Evolutionary conservation across 2,329 filamentous ascomycete species (phyloP).

Genomic region (Fonsecaea pugnacius): DNA sequence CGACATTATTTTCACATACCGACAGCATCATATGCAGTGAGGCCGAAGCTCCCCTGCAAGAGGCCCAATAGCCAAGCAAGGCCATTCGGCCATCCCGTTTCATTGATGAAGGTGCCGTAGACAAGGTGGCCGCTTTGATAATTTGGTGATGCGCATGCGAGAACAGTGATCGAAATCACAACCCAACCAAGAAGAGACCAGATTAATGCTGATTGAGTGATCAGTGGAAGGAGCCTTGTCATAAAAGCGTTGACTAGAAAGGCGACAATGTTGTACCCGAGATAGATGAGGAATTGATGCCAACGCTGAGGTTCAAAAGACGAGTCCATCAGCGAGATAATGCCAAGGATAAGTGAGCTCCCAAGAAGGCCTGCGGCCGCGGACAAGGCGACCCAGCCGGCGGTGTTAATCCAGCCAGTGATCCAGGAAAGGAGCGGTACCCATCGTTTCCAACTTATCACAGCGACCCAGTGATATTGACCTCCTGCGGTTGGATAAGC

Average conservation of each 20-base stretch:
- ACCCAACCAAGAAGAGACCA: conserved; percentile 73
- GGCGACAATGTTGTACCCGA: conserved; percentile 64
- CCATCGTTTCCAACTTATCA: conserved; percentile 63
- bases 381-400: conserved; percentile 57
- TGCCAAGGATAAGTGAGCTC: conserved; percentile 68
- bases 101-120: conserved; percentile 64
- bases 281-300: conserved; percentile 76
- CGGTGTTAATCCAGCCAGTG: conserved; percentile 63
- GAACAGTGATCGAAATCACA: conserved; percentile 70
- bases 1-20: too few relatives aligned
- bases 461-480: conserved; percentile 74
- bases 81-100: conserved; percentile 71
- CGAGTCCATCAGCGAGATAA: conserved; percentile 65
- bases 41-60: conserved; percentile 56
- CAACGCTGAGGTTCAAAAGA: conserved; percentile 63
- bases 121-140: conserved; percentile 67
- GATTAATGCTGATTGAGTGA: conserved; percentile 72
- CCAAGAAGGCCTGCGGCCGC: conserved; percentile 71
- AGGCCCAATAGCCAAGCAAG: conserved; percentile 55
- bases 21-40: conserved; percentile 43
- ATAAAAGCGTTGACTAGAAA: conserved; percentile 69
- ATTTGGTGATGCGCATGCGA: conserved; percentile 68
- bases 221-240: conserved; percentile 63
- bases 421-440: conserved; percentile 67
- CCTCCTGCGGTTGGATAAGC: conserved; percentile 50